Evolutionary conservation across 2,329 filamentous ascomycete species (phyloP).

Genomic region (Gaeumannomyces sp.): DNA sequence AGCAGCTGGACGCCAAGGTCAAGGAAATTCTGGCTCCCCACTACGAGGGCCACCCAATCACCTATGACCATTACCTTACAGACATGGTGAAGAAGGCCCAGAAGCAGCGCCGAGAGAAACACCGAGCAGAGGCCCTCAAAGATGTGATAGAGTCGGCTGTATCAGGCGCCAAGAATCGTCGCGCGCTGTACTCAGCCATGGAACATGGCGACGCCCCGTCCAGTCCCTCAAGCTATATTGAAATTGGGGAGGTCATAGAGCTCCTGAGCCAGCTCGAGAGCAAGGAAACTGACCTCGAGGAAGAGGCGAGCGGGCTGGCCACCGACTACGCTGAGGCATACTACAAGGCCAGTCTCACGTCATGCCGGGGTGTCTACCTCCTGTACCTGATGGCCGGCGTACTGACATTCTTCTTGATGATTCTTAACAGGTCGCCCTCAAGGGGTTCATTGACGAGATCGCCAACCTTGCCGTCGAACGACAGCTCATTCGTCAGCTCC

Average conservation of each 20-base stretch:
- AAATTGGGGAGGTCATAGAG: background rate
- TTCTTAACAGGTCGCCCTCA: slow-evolving; percentile 21
- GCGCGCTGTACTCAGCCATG: too few species aligned
- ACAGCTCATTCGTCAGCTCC: slow-evolving; percentile 19
- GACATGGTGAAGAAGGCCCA: slow-evolving; percentile 27
- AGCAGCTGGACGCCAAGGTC: slow-evolving; percentile 18
- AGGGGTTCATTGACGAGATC: slow-evolving; percentile 22
- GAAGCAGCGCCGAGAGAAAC: background rate
- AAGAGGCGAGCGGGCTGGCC: slow-evolving; percentile 30
- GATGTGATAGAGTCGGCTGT: background rate
- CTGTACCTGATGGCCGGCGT: background rate
- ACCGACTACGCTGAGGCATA: slow-evolving; percentile 37
- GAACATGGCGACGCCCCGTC: too few species aligned
- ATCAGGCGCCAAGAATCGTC: too few species aligned
- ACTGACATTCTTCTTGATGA: background rate
- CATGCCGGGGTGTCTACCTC: too few species aligned
- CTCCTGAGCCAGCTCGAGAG: background rate
- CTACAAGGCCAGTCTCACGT: slow-evolving; percentile 29
- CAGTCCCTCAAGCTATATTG: too few species aligned
- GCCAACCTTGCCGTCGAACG: slow-evolving; percentile 20
- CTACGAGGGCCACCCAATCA: slow-evolving; percentile 29
- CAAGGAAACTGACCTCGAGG: slow-evolving; percentile 28
- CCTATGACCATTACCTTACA: slow-evolving; percentile 30
- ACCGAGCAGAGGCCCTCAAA: slow-evolving; percentile 8
- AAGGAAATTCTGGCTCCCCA: slow-evolving; percentile 23